Percentiles rank a stretch among this genome's conserved stretches.
These are phyloP conservation scores for Thielaviopsis cerberus DNA, from an alignment of 2,329 filamentous ascomycete genomes.

Conservation along the genomic window DNA sequence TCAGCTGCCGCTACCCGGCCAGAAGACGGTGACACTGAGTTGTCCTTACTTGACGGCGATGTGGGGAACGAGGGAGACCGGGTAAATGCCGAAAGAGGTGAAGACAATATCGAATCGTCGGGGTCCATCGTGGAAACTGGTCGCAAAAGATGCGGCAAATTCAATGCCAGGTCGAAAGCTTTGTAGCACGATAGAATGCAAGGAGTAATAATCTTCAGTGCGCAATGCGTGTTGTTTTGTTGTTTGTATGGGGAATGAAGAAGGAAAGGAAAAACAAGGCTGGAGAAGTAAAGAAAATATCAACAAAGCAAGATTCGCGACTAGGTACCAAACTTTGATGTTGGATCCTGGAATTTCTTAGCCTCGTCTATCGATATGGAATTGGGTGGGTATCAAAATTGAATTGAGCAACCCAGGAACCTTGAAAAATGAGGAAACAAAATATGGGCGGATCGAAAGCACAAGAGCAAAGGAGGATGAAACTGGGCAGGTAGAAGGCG, in stretches of 20 bases:
- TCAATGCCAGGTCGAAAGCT: not conserved
- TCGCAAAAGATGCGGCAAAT: not conserved
- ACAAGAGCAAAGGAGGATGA: not conserved
- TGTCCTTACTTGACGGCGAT: constrained; percentile 9
- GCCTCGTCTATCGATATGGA: not conserved
- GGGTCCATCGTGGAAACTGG: not conserved
- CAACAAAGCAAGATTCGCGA: not conserved
- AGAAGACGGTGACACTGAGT: not conserved
- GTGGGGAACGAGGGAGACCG: constrained; percentile 32
- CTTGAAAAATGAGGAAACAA: not conserved
- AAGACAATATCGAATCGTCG: constrained; percentile 27
- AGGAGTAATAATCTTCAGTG: constrained; percentile 4
- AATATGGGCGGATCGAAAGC: not conserved
- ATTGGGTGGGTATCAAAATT: not conserved
- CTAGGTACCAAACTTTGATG: not conserved
- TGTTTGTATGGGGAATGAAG: not conserved
- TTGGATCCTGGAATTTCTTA: not conserved
- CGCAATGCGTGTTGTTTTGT: not conserved
- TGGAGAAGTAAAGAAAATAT: not conserved
- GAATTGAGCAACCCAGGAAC: not conserved
- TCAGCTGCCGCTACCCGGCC: not conserved
- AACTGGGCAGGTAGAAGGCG: not conserved
- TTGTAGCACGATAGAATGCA: constrained; percentile 2
- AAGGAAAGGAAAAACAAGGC: not conserved
- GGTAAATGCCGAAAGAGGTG: constrained; percentile 35